Conservation (phyloP, 441 rosid genomes). For the Mallotus japonicus region DNA sequence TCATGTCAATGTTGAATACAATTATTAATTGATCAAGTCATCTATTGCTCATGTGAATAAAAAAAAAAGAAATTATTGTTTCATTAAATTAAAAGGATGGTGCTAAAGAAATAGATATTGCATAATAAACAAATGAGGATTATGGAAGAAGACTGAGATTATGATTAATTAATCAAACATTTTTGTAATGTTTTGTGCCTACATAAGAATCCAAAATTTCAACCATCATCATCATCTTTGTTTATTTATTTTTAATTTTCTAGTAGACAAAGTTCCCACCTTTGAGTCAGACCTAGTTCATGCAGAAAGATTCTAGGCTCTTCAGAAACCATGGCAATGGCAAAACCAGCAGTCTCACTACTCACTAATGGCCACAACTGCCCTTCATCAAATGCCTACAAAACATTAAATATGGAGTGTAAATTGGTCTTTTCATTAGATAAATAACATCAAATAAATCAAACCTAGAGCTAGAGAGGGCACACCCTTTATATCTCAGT, state of each 20-base stretch:
- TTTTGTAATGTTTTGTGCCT: slow-evolving; percentile 17
- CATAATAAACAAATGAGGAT: slow-evolving; percentile 7
- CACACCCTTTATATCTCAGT: too few relatives aligned
- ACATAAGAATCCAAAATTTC: slow-evolving; percentile 37
- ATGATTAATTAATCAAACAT: slow-evolving; percentile 21
- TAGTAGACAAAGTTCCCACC: slow-evolving; percentile 20
- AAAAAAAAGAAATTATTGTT: neutral
- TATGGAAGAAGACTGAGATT: slow-evolving; percentile 27
- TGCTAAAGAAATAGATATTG: neutral
- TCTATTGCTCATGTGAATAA: neutral
- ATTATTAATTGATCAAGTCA: neutral
- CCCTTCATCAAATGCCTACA: neutral
- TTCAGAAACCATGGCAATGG: neutral
- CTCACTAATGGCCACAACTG: neutral
- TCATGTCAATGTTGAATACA: neutral
- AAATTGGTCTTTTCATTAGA: slow-evolving; percentile 9
- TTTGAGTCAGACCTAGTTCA: slow-evolving; percentile 34
- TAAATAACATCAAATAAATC: neutral
- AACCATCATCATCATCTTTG: slow-evolving; percentile 17
- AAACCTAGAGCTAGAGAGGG: neutral
- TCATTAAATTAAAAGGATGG: neutral
- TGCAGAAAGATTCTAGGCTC: slow-evolving; percentile 19
- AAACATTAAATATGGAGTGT: neutral
- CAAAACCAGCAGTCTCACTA: neutral
- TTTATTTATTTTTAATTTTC: neutral